Evolutionary conservation across 1,284 basidiomycete species (phyloP).

Genomic region (Austroboletus novae-zelandiae): DNA sequence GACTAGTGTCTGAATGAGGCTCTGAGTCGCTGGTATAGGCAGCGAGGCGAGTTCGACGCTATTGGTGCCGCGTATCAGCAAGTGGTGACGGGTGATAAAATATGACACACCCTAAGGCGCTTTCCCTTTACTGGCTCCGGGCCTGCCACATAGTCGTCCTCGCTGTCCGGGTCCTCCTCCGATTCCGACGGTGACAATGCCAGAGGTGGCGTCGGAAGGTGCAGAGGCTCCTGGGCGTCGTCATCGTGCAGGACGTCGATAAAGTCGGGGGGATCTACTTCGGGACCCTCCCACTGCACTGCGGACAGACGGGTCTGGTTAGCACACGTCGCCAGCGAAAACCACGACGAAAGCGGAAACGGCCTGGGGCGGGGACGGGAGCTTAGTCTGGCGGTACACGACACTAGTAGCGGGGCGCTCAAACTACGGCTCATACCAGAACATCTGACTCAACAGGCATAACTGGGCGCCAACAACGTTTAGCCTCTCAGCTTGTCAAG

Average conservation of each 20-base stretch:
- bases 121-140: conserved; percentile 32
- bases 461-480: conserved; percentile 36
- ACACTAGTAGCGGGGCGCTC: conserved; percentile 28
- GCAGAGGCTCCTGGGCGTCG: conserved; percentile 16
- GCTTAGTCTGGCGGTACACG: conserved; percentile 22
- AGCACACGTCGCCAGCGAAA: conserved; percentile 21
- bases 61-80: conserved; percentile 15
- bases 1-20: conserved; percentile 33
- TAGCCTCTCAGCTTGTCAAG: conserved; percentile 33
- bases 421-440: conserved; percentile 35
- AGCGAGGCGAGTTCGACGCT: conserved; percentile 40
- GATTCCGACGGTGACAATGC: conserved; percentile 44
- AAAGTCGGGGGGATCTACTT: conserved; percentile 44
- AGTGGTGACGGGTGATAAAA: conserved; percentile 9
- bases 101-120: conserved; percentile 43
- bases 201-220: conserved; percentile 27
- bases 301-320: conserved; percentile 27
- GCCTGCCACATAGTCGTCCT: conserved; percentile 67
- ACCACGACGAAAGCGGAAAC: conserved; percentile 11
- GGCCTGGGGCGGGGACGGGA: conserved; percentile 1
- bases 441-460: conserved; percentile 36
- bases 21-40: conserved; percentile 47
- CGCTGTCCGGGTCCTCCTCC: conserved; percentile 53
- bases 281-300: conserved; percentile 72
- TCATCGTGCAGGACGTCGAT: conserved; percentile 26